Evolutionary conservation across 2,329 filamentous ascomycete genomes (phyloP).

Genomic region (Pseudopithomyces chartarum): DNA sequence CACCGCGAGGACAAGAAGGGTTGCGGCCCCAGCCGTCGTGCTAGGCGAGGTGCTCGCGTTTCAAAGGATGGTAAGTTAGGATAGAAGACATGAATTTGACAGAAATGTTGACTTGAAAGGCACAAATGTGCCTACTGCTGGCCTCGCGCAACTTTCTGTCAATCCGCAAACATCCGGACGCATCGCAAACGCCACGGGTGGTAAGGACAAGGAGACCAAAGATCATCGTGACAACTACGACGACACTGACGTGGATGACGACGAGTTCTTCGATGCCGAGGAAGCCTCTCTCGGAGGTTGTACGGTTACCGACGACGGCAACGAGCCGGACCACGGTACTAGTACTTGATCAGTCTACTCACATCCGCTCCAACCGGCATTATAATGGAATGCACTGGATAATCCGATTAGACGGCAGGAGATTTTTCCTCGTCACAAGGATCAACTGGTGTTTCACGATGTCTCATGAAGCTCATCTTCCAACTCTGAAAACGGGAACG

Average conservation of each 20-base stretch:
- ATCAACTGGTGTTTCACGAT: too few species aligned
- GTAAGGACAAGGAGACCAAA: slow-evolving; percentile 6
- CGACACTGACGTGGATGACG: slow-evolving; percentile 11
- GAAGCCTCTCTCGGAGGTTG: slow-evolving; percentile 8
- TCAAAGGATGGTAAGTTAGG: background rate
- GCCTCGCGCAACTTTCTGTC: background rate
- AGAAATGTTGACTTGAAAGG: background rate
- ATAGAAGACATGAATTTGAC: too few species aligned
- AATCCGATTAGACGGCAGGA: background rate
- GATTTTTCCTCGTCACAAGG: too few species aligned
- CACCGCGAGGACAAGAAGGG: slow-evolving; percentile 11
- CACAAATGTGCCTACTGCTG: background rate
- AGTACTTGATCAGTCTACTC: background rate
- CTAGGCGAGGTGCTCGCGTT: slow-evolving; percentile 4
- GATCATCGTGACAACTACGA: background rate
- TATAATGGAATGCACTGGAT: too few species aligned
- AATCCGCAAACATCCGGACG: background rate
- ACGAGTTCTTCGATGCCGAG: slow-evolving; percentile 23
- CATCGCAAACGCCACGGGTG: background rate
- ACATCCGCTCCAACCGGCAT: background rate
- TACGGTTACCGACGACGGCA: background rate
- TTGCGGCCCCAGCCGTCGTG: background rate
- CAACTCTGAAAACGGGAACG: too few species aligned
- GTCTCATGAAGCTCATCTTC: too few species aligned
- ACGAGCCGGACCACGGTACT: slow-evolving; percentile 3